These are phyloP conservation scores for Coprinellus aureogranulatus DNA, from an alignment of 768 basidiomycete genomes.

Conservation along the genomic window DNA sequence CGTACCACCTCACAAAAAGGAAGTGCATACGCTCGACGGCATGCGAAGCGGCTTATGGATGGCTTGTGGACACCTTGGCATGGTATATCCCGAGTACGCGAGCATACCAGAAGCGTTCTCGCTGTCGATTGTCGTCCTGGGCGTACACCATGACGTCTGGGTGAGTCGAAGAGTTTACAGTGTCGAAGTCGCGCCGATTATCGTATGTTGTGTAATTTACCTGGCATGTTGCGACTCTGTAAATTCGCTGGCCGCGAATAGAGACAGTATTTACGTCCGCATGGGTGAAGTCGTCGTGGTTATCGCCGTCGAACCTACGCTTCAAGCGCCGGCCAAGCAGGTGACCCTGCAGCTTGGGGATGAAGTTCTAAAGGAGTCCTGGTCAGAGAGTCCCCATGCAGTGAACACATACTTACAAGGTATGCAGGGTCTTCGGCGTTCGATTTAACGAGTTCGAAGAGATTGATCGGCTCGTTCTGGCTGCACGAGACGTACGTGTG, in stretches of 20 bases:
- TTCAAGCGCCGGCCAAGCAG: slow-evolving; percentile 27
- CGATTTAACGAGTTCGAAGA: slow-evolving; percentile 6
- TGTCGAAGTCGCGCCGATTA: slow-evolving; percentile 16
- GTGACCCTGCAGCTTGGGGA: slow-evolving; percentile 33
- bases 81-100: slow-evolving; percentile 20
- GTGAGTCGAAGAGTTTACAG: slow-evolving; percentile 17
- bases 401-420: slow-evolving; percentile 15
- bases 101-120: slow-evolving; percentile 22
- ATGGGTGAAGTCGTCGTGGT: slow-evolving; percentile 7
- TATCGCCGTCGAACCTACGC: slow-evolving; percentile 10
- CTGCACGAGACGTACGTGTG: too few species aligned
- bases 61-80: slow-evolving; percentile 9
- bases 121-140: not conserved
- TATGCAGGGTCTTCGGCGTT: slow-evolving; percentile 16
- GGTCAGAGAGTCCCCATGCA: not conserved
- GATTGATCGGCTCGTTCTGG: too few species aligned
- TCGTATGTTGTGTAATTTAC: slow-evolving; percentile 22
- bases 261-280: slow-evolving; percentile 4
- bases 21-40: slow-evolving; percentile 27
- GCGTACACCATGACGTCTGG: slow-evolving; percentile 13
- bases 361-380: slow-evolving; percentile 22
- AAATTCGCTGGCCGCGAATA: slow-evolving; percentile 11
- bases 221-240: slow-evolving; percentile 10
- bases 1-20: slow-evolving; percentile 42
- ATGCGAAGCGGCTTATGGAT: not conserved